Evolutionary conservation across 2,329 filamentous ascomycete genomes (phyloP).

Genomic region (Hypoxylon rubiginosum): DNA sequence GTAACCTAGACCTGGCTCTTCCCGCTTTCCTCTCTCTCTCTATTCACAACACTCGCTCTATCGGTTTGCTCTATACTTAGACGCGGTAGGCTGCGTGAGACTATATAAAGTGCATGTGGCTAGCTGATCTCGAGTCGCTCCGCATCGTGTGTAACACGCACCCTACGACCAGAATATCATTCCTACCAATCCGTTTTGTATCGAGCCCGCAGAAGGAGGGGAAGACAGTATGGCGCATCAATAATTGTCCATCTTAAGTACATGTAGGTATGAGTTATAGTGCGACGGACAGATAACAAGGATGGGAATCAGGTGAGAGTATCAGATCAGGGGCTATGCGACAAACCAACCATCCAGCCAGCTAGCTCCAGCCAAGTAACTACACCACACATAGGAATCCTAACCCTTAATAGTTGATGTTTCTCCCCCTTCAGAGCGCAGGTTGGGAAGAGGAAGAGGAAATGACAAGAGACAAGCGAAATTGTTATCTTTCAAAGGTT

Average conservation of each 20-base stretch:
- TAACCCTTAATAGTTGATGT: not conserved
- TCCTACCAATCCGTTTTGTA: constrained; percentile 29
- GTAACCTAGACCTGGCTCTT: constrained; percentile 12
- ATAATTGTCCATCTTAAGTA: constrained; percentile 11
- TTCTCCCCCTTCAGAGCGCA: constrained; percentile 3
- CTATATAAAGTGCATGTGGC: constrained; percentile 26
- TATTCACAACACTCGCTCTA: not conserved
- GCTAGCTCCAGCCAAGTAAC: constrained; percentile 13
- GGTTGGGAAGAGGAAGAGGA: not conserved
- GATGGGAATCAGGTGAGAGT: constrained; percentile 14
- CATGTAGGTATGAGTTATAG: not conserved
- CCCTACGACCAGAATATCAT: constrained; percentile 24
- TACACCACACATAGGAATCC: constrained; percentile 4
- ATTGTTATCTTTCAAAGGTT: constrained; percentile 2
- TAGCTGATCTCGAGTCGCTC: constrained; percentile 32
- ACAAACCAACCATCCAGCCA: too few species aligned
- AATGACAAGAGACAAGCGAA: too few species aligned
- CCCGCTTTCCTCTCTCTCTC: constrained; percentile 2
- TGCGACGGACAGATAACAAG: constrained; percentile 10
- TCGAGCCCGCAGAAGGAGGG: not conserved
- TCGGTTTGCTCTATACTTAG: constrained; percentile 28
- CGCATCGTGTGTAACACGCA: constrained; percentile 42
- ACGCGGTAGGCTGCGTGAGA: constrained; percentile 11
- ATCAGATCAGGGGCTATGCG: constrained; percentile 18
- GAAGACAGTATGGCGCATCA: constrained; percentile 6